Evolutionary conservation across 2,329 filamentous ascomycete genomes (phyloP), one percentile per base, ranked within the genome.

Genomic region (Tympanopsis confertula): DNA sequence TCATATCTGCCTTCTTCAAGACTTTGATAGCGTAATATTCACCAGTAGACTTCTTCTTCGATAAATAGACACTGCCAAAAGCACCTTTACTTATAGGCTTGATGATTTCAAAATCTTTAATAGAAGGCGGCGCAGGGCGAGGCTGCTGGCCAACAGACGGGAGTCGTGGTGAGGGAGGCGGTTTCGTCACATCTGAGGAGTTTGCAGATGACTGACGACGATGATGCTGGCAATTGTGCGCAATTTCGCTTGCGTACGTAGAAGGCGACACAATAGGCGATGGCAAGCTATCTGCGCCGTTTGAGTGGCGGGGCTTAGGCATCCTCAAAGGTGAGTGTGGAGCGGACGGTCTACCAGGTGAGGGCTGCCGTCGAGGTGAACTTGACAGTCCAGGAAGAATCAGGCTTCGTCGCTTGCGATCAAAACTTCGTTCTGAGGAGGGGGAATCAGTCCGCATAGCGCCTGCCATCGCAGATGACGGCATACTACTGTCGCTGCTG

Each of bases 21-120:
- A 96, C 91, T 55, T 98, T 98, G 64, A 98, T 96, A 7, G 91
- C 91, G 56, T 89, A 98, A 58, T 98, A 98, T 52, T 98, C 91
- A 35, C 88, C 89, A 0, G 93, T 98, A 0, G 86, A 91, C 59
- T 95, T 96, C 69, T 98, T 98, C 64, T 96, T 98, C 1, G 91
- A 89, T 20, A 98, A 64, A 53, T 98, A 98, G 5, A 98, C 91
- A 55, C 91, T 96, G 4, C 91, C 91, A 57, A 98, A 98, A 3
- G 91, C 91, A 36, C 91, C 91, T 61, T 95, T 96, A 62, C 91
- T 98, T 59, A 98, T 98, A 4, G 91, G 91, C 54, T 98, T 98
- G 63, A 98, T 94, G 47, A 98, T 94, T 56, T 98, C 91, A 49
- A 98, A 98, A 53, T 98, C 91, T 50, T 96, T 96, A 63, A 98